A percentile compares a stretch with the other conserved stretches of the same genome.
These are phyloP conservation scores for Epichloe uncinata DNA, from an alignment of 2,329 filamentous ascomycete species.

Conservation along the genomic window DNA sequence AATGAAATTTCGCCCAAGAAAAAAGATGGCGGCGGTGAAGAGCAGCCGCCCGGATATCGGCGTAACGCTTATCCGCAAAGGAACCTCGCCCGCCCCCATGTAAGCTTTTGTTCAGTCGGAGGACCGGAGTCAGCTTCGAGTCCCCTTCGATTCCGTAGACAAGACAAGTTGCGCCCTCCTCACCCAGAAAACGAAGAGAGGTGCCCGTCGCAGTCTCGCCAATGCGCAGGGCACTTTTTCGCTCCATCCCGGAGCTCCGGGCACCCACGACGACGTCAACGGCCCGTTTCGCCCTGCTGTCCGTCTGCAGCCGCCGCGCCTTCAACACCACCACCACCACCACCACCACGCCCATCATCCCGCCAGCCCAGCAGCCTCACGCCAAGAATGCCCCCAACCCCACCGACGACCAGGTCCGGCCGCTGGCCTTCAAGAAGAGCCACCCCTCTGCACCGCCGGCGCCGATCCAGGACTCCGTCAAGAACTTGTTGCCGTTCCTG, in stretches of 20 bases:
- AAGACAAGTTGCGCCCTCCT: not conserved
- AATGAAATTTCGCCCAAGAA: constrained; percentile 8
- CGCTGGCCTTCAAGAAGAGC: constrained; percentile 27
- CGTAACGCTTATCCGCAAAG: too few species aligned
- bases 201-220: constrained; percentile 9
- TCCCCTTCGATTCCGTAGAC: not conserved
- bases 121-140: too few species aligned
- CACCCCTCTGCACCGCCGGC: constrained; percentile 19
- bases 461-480: constrained; percentile 41
- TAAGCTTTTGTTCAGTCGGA: too few species aligned
- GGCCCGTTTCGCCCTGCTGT: constrained; percentile 13
- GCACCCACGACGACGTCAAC: constrained; percentile 18
- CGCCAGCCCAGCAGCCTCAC: constrained; percentile 22
- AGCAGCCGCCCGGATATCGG: too few species aligned
- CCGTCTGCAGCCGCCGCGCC: constrained; percentile 18
- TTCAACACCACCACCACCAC: constrained; percentile 35
- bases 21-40: not conserved
- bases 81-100: too few species aligned
- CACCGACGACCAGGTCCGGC: constrained; percentile 18
- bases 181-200: not conserved
- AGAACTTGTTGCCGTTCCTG: constrained; percentile 54
- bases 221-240: constrained; percentile 50
- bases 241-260: constrained; percentile 49
- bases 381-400: constrained; percentile 26
- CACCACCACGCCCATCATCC: constrained; percentile 33